Base-by-base conservation (phyloP, 495 filamentous ascomycete species). In the Penicillium soppii region DNA sequence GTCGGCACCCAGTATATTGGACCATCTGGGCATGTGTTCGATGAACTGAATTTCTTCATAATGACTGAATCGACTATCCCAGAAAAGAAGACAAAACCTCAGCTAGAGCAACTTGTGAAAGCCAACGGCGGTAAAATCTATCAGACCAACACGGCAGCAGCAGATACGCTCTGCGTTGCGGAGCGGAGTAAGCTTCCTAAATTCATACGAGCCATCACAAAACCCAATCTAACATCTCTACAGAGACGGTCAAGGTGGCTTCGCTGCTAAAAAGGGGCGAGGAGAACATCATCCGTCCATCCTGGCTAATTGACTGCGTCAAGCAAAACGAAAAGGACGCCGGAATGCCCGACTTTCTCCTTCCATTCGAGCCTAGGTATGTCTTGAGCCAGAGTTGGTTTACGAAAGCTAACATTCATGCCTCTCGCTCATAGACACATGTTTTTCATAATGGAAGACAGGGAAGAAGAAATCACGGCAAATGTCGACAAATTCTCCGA, bases 51-150 rank as follows among this genome's bases (percentile, higher is more conserved):
- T 35, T 96, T 98, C 62, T 96, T 77, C 61, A 65, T 89, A 35
- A 77, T 87, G 73, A 87, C 82, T 4, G 85, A 87, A 32, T 75
- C 78, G 5, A 58, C 64, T 10, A 57, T 67, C 10, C 82, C 82
- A 7, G 60, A 70, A 13, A 92, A 90, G 70, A 88, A 82, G 59
- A 74, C 79, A 8, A 97, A 97, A 62, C 74, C 79, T 0, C 84
- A 92, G 42, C 69, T 97, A n/a, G 92, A 97, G 63, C 78, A 84
- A 35, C 73, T 97, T 1, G 81, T 97, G 58, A 97, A 97, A 66
- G 77, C 83, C 17, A 82, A 97, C 47, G 95, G 94, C 19, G 94
- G 91, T n/a, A 82, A 74, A 30, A 80, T 96, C 36, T 86, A 84
- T 36, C 91, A 96, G 63, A 83, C 81, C 7, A 79, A 89, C 21